Percentiles rank a stretch among this genome's conserved stretches.
phyloP scores from a whole-genome alignment of 2,329 filamentous ascomycete genomes.

The Chaetomiaceae sp. region DNA sequence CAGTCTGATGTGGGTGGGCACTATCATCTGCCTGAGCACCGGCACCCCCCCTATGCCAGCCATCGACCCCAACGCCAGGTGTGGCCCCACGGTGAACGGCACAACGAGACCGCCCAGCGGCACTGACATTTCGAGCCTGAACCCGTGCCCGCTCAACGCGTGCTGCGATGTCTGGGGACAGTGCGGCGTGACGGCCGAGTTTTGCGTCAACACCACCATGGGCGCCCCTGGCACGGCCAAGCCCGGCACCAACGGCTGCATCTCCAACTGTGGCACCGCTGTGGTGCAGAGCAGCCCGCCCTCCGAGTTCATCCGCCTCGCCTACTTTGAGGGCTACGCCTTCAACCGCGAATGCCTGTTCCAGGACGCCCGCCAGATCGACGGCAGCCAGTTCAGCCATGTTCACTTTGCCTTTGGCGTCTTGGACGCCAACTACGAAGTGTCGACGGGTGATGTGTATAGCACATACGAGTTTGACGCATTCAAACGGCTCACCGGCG shows the following conservation, averaged over 20 bases:
- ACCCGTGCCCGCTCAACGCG: conserved; percentile 22
- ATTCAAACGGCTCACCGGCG: background rate
- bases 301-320: conserved; percentile 5
- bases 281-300: conserved; percentile 24
- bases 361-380: conserved; percentile 3
- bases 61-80: conserved; percentile 31
- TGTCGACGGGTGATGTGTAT: background rate
- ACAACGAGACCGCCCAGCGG: conserved; percentile 14
- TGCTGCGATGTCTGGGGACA: conserved; percentile 32
- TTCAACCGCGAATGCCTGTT: conserved; percentile 14
- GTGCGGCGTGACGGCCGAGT: conserved; percentile 26
- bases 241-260: conserved; percentile 20
- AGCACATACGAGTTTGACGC: conserved; percentile 13
- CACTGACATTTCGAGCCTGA: conserved; percentile 19
- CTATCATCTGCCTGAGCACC: conserved; percentile 13
- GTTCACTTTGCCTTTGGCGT: conserved; percentile 27
- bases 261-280: conserved; percentile 36
- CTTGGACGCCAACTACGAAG: conserved; percentile 12
- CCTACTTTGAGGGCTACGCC: conserved; percentile 18
- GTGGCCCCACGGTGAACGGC: conserved; percentile 40
- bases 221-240: conserved; percentile 29
- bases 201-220: conserved; percentile 29
- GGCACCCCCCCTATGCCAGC: conserved; percentile 32
- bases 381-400: conserved; percentile 17
- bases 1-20: conserved; percentile 22